A percentile compares a stretch with the other conserved stretches of the same genome.
Conservation (phyloP, 805 yeast species). For the Ogataea degrootiae region DNA sequence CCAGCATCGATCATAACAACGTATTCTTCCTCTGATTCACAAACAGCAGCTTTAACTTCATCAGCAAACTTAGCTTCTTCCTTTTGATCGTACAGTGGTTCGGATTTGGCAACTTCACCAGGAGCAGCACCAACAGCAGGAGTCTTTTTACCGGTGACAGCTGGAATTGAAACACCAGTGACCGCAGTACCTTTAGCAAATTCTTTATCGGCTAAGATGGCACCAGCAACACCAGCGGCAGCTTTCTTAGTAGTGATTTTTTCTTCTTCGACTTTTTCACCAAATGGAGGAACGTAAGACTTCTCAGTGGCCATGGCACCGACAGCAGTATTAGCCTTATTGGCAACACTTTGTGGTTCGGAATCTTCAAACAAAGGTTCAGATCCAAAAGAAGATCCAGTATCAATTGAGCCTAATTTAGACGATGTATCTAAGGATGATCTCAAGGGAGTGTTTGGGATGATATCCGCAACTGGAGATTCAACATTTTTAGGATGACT, state of each 20-base stretch:
- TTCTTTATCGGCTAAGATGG: conserved; percentile 10
- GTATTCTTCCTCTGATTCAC: conserved; percentile 48
- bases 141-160: conserved; percentile 1
- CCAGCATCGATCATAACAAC: conserved; percentile 98
- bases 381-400: background rate
- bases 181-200: conserved; percentile 3
- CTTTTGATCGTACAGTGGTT: conserved; percentile 7
- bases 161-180: background rate
- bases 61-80: conserved; percentile 12
- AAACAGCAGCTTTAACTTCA: conserved; percentile 21
- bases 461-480: conserved; percentile 3
- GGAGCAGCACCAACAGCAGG: background rate
- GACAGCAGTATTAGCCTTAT: conserved; percentile 3
- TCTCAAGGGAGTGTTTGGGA: background rate
- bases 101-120: background rate
- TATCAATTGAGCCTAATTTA: background rate
- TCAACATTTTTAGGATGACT: conserved; percentile 11
- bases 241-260: conserved; percentile 12
- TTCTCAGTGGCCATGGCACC: conserved; percentile 22
- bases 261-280: conserved; percentile 6
- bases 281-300: background rate
- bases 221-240: conserved; percentile 18
- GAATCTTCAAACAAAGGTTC: conserved; percentile 7
- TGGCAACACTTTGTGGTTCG: conserved; percentile 1
- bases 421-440: background rate